Conservation (phyloP, 2,329 filamentous ascomycete genomes). For the Ophiostoma tasmaniense region DNA sequence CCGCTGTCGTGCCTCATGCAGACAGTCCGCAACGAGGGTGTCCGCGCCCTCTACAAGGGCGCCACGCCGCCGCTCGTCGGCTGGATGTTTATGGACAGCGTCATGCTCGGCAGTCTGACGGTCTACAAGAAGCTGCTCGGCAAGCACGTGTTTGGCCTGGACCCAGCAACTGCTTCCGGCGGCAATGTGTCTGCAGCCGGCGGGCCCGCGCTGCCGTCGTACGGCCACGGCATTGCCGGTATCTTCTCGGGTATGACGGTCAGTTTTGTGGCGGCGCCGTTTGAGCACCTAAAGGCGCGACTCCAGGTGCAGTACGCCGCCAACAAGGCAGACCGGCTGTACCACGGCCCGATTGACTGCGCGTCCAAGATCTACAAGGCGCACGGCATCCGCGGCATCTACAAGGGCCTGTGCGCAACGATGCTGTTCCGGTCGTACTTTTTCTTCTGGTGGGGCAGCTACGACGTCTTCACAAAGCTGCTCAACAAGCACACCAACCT, state of each 20-base stretch:
- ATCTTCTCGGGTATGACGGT: conserved; percentile 83
- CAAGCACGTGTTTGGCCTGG: conserved; percentile 59
- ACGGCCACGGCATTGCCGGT: conserved; percentile 83
- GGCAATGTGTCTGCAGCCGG: conserved; percentile 25
- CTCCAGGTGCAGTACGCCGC: conserved; percentile 90
- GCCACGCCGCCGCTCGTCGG: conserved; percentile 85
- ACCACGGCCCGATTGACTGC: conserved; percentile 83
- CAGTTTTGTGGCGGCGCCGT: conserved; percentile 82
- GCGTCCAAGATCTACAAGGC: conserved; percentile 56
- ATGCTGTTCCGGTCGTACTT: conserved; percentile 87
- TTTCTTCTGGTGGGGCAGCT: conserved; percentile 97
- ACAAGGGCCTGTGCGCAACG: conserved; percentile 77
- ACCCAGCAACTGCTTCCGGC: conserved; percentile 30
- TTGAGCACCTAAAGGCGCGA: conserved; percentile 91
- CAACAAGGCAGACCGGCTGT: conserved; percentile 66
- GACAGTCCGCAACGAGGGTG: conserved; percentile 77
- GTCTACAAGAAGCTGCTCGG: conserved; percentile 79
- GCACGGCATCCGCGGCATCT: conserved; percentile 74
- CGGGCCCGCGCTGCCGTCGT: conserved; percentile 52
- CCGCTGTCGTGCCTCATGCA: conserved; percentile 78
- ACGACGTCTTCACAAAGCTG: conserved; percentile 69
- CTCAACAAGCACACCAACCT: conserved; percentile 60
- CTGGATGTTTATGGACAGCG: conserved; percentile 96
- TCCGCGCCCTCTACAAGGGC: conserved; percentile 85
- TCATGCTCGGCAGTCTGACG: conserved; percentile 86